These are phyloP conservation scores for Pestalotiopsis sp. DNA, from an alignment of 2,329 filamentous ascomycete genomes.

Conservation along the genomic window DNA sequence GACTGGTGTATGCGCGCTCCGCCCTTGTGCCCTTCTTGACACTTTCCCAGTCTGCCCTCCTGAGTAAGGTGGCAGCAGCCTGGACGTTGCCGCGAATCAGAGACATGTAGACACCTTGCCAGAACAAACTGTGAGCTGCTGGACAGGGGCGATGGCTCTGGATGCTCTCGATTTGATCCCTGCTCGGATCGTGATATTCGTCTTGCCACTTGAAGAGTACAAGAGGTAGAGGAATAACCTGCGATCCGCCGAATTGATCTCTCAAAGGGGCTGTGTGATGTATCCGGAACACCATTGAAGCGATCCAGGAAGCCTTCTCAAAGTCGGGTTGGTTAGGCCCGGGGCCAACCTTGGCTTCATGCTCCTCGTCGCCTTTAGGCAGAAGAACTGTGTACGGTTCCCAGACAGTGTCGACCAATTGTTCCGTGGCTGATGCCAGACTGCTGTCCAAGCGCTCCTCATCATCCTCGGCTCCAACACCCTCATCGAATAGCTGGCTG, in stretches of 20 bases:
- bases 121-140: conserved; percentile 77
- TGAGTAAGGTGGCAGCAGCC: conserved; percentile 69
- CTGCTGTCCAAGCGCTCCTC: conserved; percentile 58
- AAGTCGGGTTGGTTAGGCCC: conserved; percentile 64
- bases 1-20: conserved; percentile 71
- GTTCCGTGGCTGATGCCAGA: conserved; percentile 55
- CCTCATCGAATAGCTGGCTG: conserved; percentile 64
- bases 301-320: conserved; percentile 78
- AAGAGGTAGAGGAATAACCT: conserved; percentile 65
- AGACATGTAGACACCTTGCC: conserved; percentile 78
- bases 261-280: conserved; percentile 64
- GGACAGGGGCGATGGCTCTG: conserved; percentile 69
- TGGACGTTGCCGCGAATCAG: conserved; percentile 75
- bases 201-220: conserved; percentile 84
- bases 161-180: conserved; percentile 67
- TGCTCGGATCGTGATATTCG: conserved; percentile 72
- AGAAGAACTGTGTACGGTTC: conserved; percentile 53
- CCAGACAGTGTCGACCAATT: conserved; percentile 57
- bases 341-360: conserved; percentile 66
- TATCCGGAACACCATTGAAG: conserved; percentile 75
- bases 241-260: conserved; percentile 39
- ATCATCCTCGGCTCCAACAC: conserved; percentile 58
- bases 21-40: conserved; percentile 70
- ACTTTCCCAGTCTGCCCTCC: conserved; percentile 76
- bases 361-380: conserved; percentile 53